Base-by-base conservation (phyloP, 1,284 basidiomycete genomes). In the Takashimella koratensis region DNA sequence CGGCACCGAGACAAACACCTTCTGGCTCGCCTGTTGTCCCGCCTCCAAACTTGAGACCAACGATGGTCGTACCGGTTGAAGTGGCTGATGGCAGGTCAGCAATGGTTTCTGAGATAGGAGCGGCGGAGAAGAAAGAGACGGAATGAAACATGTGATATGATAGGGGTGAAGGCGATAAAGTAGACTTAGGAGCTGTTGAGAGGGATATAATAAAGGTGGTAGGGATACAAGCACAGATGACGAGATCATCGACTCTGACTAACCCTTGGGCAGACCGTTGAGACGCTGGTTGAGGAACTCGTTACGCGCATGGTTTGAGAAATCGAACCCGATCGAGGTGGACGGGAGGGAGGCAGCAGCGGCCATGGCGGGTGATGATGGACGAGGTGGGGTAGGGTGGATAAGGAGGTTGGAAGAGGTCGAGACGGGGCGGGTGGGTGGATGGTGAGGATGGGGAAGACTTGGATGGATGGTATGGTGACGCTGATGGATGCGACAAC, bases 1-100 rank as follows among this genome's bases (percentile, higher is more conserved):
- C 96, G 30, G 96, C 96, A 43, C 95, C 96, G 11, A 99, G 84
- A 13, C 97, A 85, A 56, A 99, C 86, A 3, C 95, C 96, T 71
- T 92, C 91, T 63, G 86, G 86, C 48, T 76, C 75, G 2, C 74
- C 76, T 8, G 70, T 69, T 55, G 76, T 76, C 44, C 80, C 76
- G 44, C 77, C 77, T 23, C 80, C 81, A 75, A 90, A 99, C 54
- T 97, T 79, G 68, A 92, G 92, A 24, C 95, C 96, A n/a, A 80
- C 79, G 57, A 99, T 98, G 42, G 95, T 98, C 2, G 96, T 98
- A 68, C 95, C 95, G 2, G 94, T 97, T 73, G 89, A 92, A 3
- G 90, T 94, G 3, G 90, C 91, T 78, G 86, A 87, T 47, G 56
- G 56, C 20, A 55, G 53, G 23, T 51, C 2, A 3, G 42, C 10